phyloP scores from a whole-genome alignment of 257 asterid species.

The Ajuga chamaepitys region DNA sequence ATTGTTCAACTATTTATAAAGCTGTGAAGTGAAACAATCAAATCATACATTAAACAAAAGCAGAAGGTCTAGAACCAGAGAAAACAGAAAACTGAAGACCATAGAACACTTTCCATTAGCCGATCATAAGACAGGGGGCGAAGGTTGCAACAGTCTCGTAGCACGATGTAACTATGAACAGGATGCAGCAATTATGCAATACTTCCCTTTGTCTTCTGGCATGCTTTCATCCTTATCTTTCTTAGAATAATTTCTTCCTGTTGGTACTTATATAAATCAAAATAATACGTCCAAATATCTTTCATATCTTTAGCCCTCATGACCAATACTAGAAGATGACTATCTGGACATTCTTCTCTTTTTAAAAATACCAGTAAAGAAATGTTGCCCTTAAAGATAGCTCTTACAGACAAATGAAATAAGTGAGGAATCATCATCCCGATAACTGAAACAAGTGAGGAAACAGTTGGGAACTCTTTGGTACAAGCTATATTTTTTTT shows the following conservation, averaged over 20 bases:
- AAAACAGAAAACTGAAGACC: not conserved
- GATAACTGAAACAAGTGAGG: not conserved
- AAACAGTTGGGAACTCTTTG: not conserved
- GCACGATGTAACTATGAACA: not conserved
- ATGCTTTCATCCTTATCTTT: not conserved
- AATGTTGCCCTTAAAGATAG: not conserved
- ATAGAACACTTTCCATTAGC: not conserved
- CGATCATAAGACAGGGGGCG: not conserved
- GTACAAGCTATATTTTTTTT: not conserved
- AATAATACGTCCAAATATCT: no score
- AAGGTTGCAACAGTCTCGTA: not conserved
- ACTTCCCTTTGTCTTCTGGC: not conserved
- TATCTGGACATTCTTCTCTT: not conserved
- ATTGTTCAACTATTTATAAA: not conserved
- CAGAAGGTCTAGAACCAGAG: no score
- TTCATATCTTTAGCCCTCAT: not conserved
- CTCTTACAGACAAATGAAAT: not conserved
- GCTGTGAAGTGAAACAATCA: not conserved
- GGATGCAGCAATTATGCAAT: not conserved
- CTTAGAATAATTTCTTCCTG: not conserved
- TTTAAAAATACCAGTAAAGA: not conserved
- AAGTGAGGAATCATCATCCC: not conserved
- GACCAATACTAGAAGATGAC: not conserved
- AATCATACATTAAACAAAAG: not conserved
- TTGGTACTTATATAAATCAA: not conserved